These are phyloP conservation scores for Claviceps cyperi DNA, from an alignment of 2,329 filamentous ascomycete genomes.

Conservation along the genomic window DNA sequence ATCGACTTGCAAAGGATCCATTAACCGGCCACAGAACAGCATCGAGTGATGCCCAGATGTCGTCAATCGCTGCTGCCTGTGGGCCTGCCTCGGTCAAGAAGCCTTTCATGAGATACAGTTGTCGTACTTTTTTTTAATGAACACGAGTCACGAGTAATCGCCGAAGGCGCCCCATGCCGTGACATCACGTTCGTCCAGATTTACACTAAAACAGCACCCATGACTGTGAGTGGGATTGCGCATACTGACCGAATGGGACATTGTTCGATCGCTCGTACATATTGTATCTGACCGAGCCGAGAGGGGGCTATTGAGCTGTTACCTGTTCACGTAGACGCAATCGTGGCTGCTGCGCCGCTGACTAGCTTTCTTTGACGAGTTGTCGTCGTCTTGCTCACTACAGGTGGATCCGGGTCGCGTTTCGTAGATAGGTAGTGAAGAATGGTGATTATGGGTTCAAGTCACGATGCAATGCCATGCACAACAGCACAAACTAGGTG, in stretches of 20 bases:
- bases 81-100: not conserved
- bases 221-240: constrained; percentile 3
- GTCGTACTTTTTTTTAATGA: too few species aligned
- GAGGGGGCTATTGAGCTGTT: not conserved
- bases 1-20: not conserved
- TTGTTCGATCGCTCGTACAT: constrained; percentile 19
- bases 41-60: not conserved
- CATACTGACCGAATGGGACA: constrained; percentile 17
- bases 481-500: too few species aligned
- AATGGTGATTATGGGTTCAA: too few species aligned
- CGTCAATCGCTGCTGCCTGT: not conserved
- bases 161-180: not conserved
- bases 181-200: not conserved
- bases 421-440: too few species aligned
- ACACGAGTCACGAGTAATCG: not conserved
- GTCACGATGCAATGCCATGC: too few species aligned
- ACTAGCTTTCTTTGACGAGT: not conserved
- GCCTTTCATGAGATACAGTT: not conserved
- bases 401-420: too few species aligned
- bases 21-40: not conserved
- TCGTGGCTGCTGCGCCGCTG: constrained; percentile 2
- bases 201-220: not conserved
- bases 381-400: not conserved
- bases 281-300: constrained; percentile 11
- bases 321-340: constrained; percentile 2